These are phyloP conservation scores for Powellomyces hirtus DNA, from an alignment of 192 early-diverging fungal genomes.

Conservation along the genomic window DNA sequence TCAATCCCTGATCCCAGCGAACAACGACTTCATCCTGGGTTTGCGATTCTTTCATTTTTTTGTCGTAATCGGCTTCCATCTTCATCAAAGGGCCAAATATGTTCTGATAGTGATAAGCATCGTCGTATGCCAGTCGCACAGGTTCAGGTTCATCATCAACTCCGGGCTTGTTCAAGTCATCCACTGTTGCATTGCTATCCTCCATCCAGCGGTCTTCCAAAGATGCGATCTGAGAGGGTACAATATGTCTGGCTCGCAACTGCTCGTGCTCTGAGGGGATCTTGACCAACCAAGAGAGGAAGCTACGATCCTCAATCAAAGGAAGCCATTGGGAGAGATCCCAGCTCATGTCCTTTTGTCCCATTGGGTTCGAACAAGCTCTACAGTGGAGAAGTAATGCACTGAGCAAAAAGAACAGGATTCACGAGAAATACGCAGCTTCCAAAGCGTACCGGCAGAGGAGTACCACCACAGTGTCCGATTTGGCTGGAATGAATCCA, in stretches of 20 bases:
- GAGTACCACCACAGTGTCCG: conserved; percentile 94
- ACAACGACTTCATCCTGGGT: conserved; percentile 93
- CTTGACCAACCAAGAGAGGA: conserved; percentile 93
- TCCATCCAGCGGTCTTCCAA: conserved; percentile 93
- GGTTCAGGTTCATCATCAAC: conserved; percentile 83
- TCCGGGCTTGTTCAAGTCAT: conserved; percentile 78
- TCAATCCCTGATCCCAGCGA: conserved; percentile 97
- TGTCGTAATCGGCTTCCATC: conserved; percentile 92
- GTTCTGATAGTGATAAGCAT: conserved; percentile 96
- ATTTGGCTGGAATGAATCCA: conserved; percentile 98
- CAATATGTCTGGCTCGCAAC: conserved; percentile 79
- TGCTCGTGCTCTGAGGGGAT: conserved; percentile 83
- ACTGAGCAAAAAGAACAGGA: neutral
- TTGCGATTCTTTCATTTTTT: conserved; percentile 85
- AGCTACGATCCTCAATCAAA: conserved; percentile 91
- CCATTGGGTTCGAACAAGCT: conserved; percentile 87
- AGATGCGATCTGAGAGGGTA: conserved; percentile 74
- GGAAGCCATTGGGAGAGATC: conserved; percentile 96
- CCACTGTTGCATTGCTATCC: conserved; percentile 64
- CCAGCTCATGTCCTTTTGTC: conserved; percentile 91
- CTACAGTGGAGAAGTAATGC: conserved; percentile 50
- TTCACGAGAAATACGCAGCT: neutral
- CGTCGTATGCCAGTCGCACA: conserved; percentile 84
- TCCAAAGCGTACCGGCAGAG: conserved; percentile 76
- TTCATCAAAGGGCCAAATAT: conserved; percentile 94